Conservation (phyloP, 345 rosid genomes). For the Salix udensis region DNA sequence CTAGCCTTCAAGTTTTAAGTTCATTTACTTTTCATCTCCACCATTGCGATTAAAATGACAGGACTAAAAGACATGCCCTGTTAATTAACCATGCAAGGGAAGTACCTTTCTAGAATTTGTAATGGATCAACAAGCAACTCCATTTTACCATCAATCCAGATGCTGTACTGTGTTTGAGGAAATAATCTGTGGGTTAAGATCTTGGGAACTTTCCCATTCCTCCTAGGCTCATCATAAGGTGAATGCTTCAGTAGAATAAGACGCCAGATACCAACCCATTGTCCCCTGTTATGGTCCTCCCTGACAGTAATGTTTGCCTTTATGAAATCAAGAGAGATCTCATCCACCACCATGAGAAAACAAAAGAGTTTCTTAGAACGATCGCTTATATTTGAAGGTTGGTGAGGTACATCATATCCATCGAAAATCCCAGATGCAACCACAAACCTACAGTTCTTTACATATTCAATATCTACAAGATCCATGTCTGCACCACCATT, state of each 20-base stretch:
- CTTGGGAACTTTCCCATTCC: conserved; percentile 94
- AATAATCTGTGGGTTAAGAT: conserved; percentile 95
- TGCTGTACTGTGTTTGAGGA: conserved; percentile 89
- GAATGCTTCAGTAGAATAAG: conserved; percentile 72
- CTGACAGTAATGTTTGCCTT: conserved; percentile 55
- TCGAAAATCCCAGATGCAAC: conserved; percentile 95
- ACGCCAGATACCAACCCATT: conserved; percentile 96
- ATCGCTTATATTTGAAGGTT: conserved; percentile 72
- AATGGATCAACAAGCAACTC: conserved; percentile 91
- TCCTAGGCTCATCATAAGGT: conserved; percentile 93
- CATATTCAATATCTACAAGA: conserved; percentile 53
- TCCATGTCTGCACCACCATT: conserved; percentile 89
- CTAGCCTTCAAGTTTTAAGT: background rate
- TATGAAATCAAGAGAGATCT: conserved; percentile 65
- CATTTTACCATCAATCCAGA: conserved; percentile 99
- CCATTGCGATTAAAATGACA: background rate
- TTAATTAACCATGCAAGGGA: background rate
- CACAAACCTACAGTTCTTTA: conserved; percentile 73
- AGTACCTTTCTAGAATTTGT: conserved; percentile 83
- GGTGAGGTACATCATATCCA: conserved; percentile 85
- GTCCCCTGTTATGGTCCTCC: conserved; percentile 63
- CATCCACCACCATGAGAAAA: conserved; percentile 88
- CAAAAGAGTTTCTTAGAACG: conserved; percentile 83
- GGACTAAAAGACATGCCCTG: too few relatives aligned
- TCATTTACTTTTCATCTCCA: background rate